Base-by-base conservation (phyloP, 2,329 filamentous ascomycete genomes). In the Saccharata proteae region DNA sequence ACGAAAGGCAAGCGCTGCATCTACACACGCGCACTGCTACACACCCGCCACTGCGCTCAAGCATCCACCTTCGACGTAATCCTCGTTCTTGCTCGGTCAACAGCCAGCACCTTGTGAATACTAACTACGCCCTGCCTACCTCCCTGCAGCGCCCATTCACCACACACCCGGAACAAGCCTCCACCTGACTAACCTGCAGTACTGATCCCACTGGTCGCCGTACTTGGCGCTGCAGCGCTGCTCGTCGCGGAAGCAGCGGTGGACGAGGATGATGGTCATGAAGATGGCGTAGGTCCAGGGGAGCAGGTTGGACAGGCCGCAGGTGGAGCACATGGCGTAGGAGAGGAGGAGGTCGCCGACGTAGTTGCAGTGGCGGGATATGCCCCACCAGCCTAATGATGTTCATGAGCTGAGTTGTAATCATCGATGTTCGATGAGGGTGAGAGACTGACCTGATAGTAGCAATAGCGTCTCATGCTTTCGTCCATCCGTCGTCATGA, bases 281-380 rank as follows among this genome's bases (percentile, higher is more conserved):
- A 57, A 65, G 1, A 62, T 48, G 0, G 56, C 55, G 36, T 66
- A 67, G 1, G 48, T 52, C 59, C 61, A 67, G 0, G 61, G 59
- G 3, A 66, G 38, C 2, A 58, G 35, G 23, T 52, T 50, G 0
- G 43, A 43, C 5, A 49, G 44, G 3, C 61, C 60, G 19, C 52
- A 59, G 24, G 57, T 41, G 1, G 60, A 60, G 40, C 61, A 66
- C 43, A 54, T 58, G 14, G 53, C 47, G 36, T 52, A 64, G 5
- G 51, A 52, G 13, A 59, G 42, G 16, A 59, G 43, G 17, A 61
- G 38, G 36, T 61, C 58, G 8, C 57, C 58, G 5, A 59, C 36
- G 30, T 61, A 61, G 33, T 61, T 62, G 5, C 54, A 48, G 39
- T 62, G 57, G 35, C 58, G 49, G 6, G 52, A 49, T 9, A 56